Evolutionary conservation across 371 early-diverging fungal genomes (phyloP).

Genomic region (Circinella minor): DNA sequence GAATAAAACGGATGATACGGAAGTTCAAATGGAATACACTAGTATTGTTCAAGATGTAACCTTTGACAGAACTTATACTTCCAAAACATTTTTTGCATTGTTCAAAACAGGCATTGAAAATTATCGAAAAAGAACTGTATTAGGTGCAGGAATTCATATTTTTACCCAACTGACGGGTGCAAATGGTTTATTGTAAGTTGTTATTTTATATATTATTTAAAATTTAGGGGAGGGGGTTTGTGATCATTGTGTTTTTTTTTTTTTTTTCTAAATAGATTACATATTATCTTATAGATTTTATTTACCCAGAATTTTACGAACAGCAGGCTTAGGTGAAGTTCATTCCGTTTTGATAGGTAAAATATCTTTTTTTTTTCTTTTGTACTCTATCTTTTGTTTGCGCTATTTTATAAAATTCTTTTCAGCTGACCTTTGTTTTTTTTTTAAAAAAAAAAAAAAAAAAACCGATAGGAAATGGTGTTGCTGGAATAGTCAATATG

Average conservation of each 20-base stretch:
- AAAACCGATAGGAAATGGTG: slow-evolving; percentile 25
- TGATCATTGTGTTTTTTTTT: too few relatives aligned
- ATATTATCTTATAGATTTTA: slow-evolving; percentile 59
- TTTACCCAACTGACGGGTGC: slow-evolving; percentile 81
- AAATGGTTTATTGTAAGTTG: slow-evolving; percentile 71
- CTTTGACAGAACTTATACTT: slow-evolving; percentile 74
- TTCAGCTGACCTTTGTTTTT: background rate
- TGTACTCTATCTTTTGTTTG: too few relatives aligned
- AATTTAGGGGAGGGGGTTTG: too few relatives aligned
- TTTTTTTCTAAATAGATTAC: too few relatives aligned
- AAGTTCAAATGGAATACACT: slow-evolving; percentile 60
- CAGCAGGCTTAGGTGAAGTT: slow-evolving; percentile 59
- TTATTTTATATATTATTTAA: background rate
- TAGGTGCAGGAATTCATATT: slow-evolving; percentile 74
- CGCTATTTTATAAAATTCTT: too few relatives aligned
- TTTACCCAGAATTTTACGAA: slow-evolving; percentile 68
- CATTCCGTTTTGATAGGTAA: slow-evolving; percentile 53
- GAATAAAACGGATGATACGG: slow-evolving; percentile 9
- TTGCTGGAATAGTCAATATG: slow-evolving; percentile 29
- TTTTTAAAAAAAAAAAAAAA: too few relatives aligned
- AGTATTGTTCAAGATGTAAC: slow-evolving; percentile 76
- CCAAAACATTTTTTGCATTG: slow-evolving; percentile 59
- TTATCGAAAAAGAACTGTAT: slow-evolving; percentile 58
- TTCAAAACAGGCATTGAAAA: slow-evolving; percentile 59
- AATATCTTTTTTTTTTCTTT: too few relatives aligned